Base-by-base conservation (phyloP, 179 eudicot species). In the Camellia oleifera region DNA sequence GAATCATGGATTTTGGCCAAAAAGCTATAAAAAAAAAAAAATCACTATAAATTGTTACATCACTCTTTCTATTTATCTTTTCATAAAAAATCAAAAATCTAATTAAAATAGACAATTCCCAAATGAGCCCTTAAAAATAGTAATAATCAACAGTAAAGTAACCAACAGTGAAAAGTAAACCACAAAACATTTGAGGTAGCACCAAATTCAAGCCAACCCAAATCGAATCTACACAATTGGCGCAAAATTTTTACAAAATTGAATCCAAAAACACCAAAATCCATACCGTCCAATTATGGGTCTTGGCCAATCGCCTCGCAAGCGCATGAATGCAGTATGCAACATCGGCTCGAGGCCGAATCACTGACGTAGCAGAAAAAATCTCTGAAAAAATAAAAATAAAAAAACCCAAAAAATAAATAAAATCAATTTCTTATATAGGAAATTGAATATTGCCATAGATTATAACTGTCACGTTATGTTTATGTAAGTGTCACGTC, bases 241-340 rank as follows among this genome's bases (percentile, higher is more conserved):
- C 63, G 32, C 18, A 40, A 63, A 17, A 26, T 26, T 26, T 26
- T 11, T 61, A 48, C 40, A 44, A 4, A 56, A 64, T 14, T 14
- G 58, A 72, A 67, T 48, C 50, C 14, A 76, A 11, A 23, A 23
- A 4, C 69, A 10, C 32, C 77, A 53, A 54, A 77, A 48, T 58
- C n/a, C 82, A 77, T 82, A 94, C 98, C 94, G 98, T 94, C 98
- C 98, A 94, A 78, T 94, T 94, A 79, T 88, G 93, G 5, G 98
- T 94, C 89, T 94, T 93, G 17, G 86, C 90, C 81, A 94, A 84
- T 83, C 98, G 86, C 69, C 98, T 88, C 13, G 98, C 86, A 66
- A 94, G 93, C 12, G 95, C 94, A 80, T 91, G 92, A 76, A 94
- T 86, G 82, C 97, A 93, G 77, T 93, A 93, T 10, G 94, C 94